Percentiles rank a stretch among this genome's conserved stretches.
phyloP scores from a whole-genome alignment of 306 rosid species.

The Begonia peltatifolia region DNA sequence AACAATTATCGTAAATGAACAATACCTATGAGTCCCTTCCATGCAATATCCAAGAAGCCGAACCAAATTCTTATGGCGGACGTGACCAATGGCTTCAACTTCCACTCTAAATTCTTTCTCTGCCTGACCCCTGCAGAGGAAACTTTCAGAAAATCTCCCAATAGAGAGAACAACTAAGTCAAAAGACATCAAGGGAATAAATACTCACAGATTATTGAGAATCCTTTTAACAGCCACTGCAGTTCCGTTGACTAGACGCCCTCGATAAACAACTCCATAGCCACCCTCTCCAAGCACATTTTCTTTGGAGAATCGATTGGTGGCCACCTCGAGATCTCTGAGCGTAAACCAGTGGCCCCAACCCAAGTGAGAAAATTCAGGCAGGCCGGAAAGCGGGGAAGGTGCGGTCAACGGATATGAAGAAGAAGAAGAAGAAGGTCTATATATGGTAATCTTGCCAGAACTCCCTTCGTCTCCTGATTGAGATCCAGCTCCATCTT shows the following conservation, averaged over 20 bases:
- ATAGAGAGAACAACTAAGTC: no score
- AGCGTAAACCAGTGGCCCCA: slow-evolving; percentile 99
- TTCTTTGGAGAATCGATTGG: slow-evolving; percentile 64
- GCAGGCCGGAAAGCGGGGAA: slow-evolving; percentile 71
- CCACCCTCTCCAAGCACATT: slow-evolving; percentile 94
- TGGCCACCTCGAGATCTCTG: slow-evolving; percentile 84
- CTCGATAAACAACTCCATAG: slow-evolving; percentile 77
- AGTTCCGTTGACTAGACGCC: slow-evolving; percentile 73
- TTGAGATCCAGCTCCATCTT: slow-evolving; percentile 41
- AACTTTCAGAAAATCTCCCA: no score
- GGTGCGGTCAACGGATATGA: slow-evolving; percentile 61
- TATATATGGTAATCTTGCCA: slow-evolving; percentile 32
- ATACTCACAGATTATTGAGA: slow-evolving; percentile 81
- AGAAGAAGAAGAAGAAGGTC: slow-evolving; percentile 17
- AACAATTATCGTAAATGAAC: no score
- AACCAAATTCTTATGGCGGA: slow-evolving; percentile 82
- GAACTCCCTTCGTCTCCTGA: slow-evolving; percentile 86
- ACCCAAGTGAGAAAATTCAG: slow-evolving; percentile 86
- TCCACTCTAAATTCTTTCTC: slow-evolving; percentile 65
- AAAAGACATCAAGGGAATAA: neutral
- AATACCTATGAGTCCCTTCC: no score
- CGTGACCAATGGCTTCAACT: slow-evolving; percentile 91
- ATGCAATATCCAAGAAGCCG: slow-evolving; percentile 30
- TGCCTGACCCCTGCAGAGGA: slow-evolving; percentile 24
- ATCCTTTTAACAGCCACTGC: slow-evolving; percentile 91